phyloP scores from a whole-genome alignment of 2,329 filamentous ascomycete genomes.

The Aspergillus aculeatus region DNA sequence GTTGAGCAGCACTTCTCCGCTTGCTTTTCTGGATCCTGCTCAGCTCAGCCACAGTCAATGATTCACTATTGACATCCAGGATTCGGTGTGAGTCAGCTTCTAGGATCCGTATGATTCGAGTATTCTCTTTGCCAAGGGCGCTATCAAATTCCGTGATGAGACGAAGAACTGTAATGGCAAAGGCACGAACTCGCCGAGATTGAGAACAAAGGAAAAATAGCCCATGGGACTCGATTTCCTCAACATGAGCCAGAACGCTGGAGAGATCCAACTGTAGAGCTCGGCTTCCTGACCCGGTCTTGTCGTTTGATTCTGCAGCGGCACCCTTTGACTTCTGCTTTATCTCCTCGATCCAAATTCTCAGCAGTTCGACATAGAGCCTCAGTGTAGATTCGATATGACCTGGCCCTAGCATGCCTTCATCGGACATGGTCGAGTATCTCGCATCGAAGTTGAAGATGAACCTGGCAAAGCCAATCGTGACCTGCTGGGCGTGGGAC shows the following conservation, averaged over 20 bases:
- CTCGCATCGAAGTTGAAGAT: slow-evolving; percentile 98
- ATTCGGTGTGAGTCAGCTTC: slow-evolving; percentile 86
- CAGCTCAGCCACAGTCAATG: slow-evolving; percentile 80
- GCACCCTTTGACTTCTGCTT: slow-evolving; percentile 78
- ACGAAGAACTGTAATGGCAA: slow-evolving; percentile 87
- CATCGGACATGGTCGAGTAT: slow-evolving; percentile 97
- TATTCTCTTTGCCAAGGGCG: slow-evolving; percentile 76
- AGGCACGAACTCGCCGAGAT: slow-evolving; percentile 81
- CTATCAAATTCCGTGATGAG: slow-evolving; percentile 92
- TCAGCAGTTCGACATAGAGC: slow-evolving; percentile 87
- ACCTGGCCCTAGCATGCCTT: slow-evolving; percentile 87
- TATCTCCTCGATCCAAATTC: slow-evolving; percentile 98
- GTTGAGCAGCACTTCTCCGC: slow-evolving; percentile 77
- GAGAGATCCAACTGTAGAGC: slow-evolving; percentile 80
- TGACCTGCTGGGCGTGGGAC: slow-evolving; percentile 89
- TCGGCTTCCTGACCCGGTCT: slow-evolving; percentile 64
- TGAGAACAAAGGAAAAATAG: slow-evolving; percentile 97
- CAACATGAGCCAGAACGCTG: slow-evolving; percentile 86
- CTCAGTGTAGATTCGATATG: slow-evolving; percentile 94
- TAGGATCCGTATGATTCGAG: slow-evolving; percentile 84
- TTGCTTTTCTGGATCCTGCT: slow-evolving; percentile 89
- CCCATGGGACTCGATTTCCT: slow-evolving; percentile 94
- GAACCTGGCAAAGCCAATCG: slow-evolving; percentile 92
- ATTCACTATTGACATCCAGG: slow-evolving; percentile 86
- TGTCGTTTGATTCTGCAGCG: slow-evolving; percentile 63